A percentile compares a stretch with the other conserved stretches of the same genome.
These are phyloP conservation scores for Cardiospermum halicacabum DNA, from an alignment of 345 rosid genomes.

Conservation along the genomic window DNA sequence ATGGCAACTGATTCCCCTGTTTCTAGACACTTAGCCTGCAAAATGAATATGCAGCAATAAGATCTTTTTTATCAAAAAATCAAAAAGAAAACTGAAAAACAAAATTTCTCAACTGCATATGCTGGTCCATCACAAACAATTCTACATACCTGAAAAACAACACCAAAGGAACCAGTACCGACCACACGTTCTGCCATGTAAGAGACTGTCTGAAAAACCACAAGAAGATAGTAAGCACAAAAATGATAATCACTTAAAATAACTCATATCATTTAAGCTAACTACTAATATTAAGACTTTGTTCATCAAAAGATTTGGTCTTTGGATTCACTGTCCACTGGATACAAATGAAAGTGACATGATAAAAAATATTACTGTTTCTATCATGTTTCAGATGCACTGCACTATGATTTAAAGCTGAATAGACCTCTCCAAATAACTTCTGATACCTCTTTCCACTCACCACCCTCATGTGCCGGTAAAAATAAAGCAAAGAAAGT, in stretches of 20 bases:
- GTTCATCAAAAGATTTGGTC: background rate
- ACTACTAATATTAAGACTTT: background rate
- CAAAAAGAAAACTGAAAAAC: background rate
- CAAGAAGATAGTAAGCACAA: conserved; percentile 8
- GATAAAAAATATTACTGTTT: background rate
- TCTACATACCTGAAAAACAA: conserved; percentile 71
- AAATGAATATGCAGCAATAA: conserved; percentile 8
- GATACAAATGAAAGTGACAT: background rate
- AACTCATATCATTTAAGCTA: conserved; percentile 1
- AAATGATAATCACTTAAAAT: conserved; percentile 4
- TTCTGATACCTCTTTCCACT: background rate
- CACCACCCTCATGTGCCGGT: background rate
- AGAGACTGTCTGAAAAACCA: conserved; percentile 53
- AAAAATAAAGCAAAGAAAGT: background rate
- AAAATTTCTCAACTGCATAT: background rate
- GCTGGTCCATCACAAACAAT: background rate
- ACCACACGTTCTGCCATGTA: conserved; percentile 84
- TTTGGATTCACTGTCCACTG: background rate
- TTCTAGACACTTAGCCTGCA: conserved; percentile 82
- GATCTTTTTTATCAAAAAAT: no score
- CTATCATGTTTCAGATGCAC: background rate
- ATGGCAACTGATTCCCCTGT: conserved; percentile 82
- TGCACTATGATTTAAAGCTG: background rate
- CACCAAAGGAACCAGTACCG: conserved; percentile 91
- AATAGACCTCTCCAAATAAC: background rate